Evolutionary conservation across 2,329 filamentous ascomycete species (phyloP).

Genomic region (Colletotrichum higginsianum): DNA sequence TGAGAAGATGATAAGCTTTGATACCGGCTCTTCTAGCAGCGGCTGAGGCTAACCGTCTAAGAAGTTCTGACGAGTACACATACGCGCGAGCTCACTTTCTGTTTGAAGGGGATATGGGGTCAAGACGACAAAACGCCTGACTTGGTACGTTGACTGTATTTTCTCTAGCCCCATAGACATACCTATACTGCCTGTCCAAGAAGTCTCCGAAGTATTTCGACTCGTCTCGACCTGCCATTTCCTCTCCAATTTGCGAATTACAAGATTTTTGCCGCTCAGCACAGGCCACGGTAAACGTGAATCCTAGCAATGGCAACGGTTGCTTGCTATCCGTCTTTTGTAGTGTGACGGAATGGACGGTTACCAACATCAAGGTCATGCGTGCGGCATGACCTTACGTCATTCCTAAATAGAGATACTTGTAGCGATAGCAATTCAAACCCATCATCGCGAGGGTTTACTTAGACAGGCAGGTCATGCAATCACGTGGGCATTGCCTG

Average conservation of each 20-base stretch:
- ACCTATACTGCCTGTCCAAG: not conserved
- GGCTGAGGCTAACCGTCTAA: constrained; percentile 51
- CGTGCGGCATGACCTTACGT: not conserved
- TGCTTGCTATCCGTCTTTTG: not conserved
- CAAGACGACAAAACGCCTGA: constrained; percentile 16
- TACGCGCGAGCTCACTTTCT: constrained; percentile 10
- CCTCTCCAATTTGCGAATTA: not conserved
- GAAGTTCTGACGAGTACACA: constrained; percentile 41
- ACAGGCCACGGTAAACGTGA: no score
- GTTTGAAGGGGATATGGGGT: not conserved
- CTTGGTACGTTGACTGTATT: constrained; percentile 27
- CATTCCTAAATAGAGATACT: no score
- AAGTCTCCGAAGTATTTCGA: not conserved
- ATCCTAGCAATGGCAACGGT: not conserved
- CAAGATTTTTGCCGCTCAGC: not conserved
- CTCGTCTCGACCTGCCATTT: not conserved
- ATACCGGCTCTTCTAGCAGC: constrained; percentile 44
- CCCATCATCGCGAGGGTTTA: not conserved
- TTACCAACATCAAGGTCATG: not conserved
- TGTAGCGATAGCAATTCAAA: not conserved
- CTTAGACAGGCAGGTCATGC: not conserved
- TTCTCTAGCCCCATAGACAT: constrained; percentile 19
- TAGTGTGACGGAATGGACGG: no score
- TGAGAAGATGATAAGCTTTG: constrained; percentile 54
- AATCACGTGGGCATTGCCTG: not conserved